Evolutionary conservation across 1,284 basidiomycete genomes (phyloP).

Genomic region (Trichosporon faecale): DNA sequence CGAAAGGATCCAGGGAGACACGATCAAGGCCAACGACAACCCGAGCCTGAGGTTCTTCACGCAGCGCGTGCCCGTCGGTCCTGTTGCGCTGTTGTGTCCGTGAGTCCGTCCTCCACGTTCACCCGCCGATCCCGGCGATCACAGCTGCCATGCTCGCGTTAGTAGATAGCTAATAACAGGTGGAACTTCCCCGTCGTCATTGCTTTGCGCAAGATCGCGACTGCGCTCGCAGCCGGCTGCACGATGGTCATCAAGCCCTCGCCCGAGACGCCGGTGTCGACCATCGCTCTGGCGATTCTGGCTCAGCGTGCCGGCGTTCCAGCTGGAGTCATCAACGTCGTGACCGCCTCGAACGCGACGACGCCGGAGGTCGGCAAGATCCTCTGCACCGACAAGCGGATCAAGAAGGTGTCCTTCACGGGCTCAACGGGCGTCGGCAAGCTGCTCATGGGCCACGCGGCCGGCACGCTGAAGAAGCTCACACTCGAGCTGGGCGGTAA

Average conservation of each 20-base stretch:
- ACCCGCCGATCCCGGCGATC: too few species aligned
- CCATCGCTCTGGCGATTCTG: constrained; percentile 58
- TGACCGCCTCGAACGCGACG: constrained; percentile 65
- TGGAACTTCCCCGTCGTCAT: constrained; percentile 87
- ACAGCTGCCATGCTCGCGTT: too few species aligned
- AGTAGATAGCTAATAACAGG: constrained; percentile 13
- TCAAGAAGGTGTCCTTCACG: constrained; percentile 80
- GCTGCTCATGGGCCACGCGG: constrained; percentile 24
- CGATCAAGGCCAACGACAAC: constrained; percentile 41
- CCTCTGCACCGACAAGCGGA: constrained; percentile 33
- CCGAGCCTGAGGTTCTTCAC: constrained; percentile 28
- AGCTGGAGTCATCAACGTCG: constrained; percentile 81
- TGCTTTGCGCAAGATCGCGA: constrained; percentile 68
- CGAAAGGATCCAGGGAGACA: constrained; percentile 65
- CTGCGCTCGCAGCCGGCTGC: constrained; percentile 67
- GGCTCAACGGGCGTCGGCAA: constrained; percentile 62
- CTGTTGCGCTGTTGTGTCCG: constrained; percentile 42
- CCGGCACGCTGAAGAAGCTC: constrained; percentile 52
- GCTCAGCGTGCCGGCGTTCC: constrained; percentile 63
- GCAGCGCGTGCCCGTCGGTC: constrained; percentile 66
- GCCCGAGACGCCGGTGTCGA: constrained; percentile 83
- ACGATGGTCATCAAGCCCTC: constrained; percentile 61
- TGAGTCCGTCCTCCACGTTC: constrained; percentile 6
- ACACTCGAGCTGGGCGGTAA: constrained; percentile 52
- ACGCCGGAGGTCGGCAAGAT: constrained; percentile 30